Percentiles rank a stretch among this genome's conserved stretches.
phyloP scores from a whole-genome alignment of 768 basidiomycete genomes.

The Serendipita vermifera region DNA sequence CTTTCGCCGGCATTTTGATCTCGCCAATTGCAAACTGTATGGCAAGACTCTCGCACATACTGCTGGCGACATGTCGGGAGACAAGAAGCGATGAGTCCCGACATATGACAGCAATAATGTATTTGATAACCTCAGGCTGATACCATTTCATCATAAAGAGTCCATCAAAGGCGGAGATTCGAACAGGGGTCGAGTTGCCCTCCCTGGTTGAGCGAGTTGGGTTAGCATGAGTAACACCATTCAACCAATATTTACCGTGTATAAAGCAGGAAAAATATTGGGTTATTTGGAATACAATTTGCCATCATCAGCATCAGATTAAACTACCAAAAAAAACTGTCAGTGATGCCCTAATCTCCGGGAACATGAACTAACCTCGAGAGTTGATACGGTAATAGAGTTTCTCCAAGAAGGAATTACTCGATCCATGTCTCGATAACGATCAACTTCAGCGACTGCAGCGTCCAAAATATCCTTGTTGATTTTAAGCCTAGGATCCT shows the following conservation, averaged over 20 bases:
- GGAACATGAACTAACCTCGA: constrained; percentile 53
- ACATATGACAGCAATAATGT: constrained; percentile 75
- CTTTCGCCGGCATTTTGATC: constrained; percentile 63
- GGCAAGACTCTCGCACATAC: constrained; percentile 75
- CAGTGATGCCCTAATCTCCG: constrained; percentile 15
- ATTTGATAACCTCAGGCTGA: constrained; percentile 68
- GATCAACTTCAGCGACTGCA: constrained; percentile 68
- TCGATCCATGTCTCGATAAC: constrained; percentile 90
- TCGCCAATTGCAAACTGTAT: constrained; percentile 82
- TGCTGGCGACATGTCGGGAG: constrained; percentile 76
- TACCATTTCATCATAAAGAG: constrained; percentile 79
- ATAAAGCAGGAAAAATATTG: constrained; percentile 68
- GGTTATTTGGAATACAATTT: constrained; percentile 63
- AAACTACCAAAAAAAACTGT: constrained; percentile 38
- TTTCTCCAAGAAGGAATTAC: constrained; percentile 92
- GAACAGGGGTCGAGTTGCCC: constrained; percentile 86
- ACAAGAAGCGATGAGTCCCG: constrained; percentile 73
- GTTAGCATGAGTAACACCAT: not conserved
- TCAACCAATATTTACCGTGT: constrained; percentile 49
- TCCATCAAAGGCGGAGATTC: constrained; percentile 88
- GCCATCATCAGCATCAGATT: constrained; percentile 65
- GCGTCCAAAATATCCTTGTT: constrained; percentile 49
- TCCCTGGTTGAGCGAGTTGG: constrained; percentile 39
- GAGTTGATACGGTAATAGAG: constrained; percentile 75
- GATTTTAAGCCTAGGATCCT: constrained; percentile 30